These are phyloP conservation scores for Pyrus pyrifolia DNA, from an alignment of 306 rosid species.

Conservation along the genomic window DNA sequence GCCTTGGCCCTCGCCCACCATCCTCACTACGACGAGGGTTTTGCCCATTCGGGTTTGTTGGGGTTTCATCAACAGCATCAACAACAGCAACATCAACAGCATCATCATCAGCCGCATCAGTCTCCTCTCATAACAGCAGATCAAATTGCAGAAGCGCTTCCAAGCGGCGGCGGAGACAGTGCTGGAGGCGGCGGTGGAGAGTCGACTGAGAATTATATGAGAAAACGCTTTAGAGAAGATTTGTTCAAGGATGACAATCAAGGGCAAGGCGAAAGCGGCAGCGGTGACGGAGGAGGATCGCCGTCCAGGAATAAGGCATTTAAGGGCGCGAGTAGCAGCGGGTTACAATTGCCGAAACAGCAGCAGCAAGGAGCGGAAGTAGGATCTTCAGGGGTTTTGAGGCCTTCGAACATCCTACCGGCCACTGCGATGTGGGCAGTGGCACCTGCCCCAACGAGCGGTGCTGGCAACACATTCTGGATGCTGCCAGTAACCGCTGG, in stretches of 20 bases:
- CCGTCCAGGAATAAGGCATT: conserved; percentile 30
- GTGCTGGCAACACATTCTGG: conserved; percentile 75
- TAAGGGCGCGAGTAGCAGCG: conserved; percentile 7
- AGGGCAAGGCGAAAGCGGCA: conserved; percentile 26
- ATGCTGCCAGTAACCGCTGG: conserved; percentile 35
- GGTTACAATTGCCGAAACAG: conserved; percentile 32
- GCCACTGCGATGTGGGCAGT: conserved; percentile 86
- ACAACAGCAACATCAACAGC: conserved; percentile 23
- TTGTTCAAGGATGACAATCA: conserved; percentile 67
- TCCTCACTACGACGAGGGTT: conserved; percentile 62
- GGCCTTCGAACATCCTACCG: conserved; percentile 49
- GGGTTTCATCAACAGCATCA: conserved; percentile 63
- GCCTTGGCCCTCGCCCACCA: conserved; percentile 65
- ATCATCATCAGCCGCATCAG: conserved; percentile 16
- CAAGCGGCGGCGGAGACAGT: conserved; percentile 24
- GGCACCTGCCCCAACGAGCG: conserved; percentile 41
- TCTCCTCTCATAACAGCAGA: conserved; percentile 51
- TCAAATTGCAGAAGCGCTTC: conserved; percentile 62
- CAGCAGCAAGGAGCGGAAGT: conserved; percentile 11
- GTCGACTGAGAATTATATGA: conserved; percentile 52
- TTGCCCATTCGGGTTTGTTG: conserved; percentile 49
- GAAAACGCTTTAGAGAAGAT: conserved; percentile 85
- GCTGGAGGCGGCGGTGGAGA: conserved; percentile 39
- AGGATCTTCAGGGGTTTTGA: conserved; percentile 40
- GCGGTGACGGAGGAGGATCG: conserved; percentile 7